Percentiles rank a stretch among this genome's conserved stretches.
Evolutionary conservation across 2,329 filamentous ascomycete species (phyloP).

Genomic region (Colletotrichum simmondsii): DNA sequence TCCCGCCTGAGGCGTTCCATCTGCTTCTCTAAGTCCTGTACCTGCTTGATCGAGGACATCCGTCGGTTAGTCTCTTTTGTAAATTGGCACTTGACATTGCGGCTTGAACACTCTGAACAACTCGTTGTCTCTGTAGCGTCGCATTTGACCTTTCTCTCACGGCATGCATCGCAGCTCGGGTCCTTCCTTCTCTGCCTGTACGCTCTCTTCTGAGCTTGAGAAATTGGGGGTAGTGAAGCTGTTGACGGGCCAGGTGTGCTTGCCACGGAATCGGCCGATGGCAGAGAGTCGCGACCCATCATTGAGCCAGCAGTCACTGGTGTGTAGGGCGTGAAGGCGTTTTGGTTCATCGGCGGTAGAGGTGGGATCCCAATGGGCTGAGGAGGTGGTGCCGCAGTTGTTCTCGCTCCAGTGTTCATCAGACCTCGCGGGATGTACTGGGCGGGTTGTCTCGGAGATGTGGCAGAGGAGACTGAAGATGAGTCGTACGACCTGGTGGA

Average conservation of each 20-base stretch:
- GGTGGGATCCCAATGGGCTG: conserved; percentile 66
- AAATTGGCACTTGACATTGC: conserved; percentile 97
- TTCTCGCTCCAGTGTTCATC: conserved; percentile 63
- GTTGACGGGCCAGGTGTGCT: conserved; percentile 62
- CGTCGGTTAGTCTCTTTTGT: conserved; percentile 98
- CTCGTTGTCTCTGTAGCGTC: conserved; percentile 96
- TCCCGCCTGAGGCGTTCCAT: conserved; percentile 83
- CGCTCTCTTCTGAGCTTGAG: conserved; percentile 86
- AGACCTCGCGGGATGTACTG: conserved; percentile 62
- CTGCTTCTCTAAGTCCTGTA: conserved; percentile 96
- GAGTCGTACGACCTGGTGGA: conserved; percentile 73
- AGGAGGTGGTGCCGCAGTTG: conserved; percentile 59
- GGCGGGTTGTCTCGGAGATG: conserved; percentile 66
- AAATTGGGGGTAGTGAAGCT: conserved; percentile 46
- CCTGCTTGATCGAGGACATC: conserved; percentile 99
- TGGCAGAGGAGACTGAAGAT: conserved; percentile 70
- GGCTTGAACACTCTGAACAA: conserved; percentile 96
- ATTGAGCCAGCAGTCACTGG: conserved; percentile 59
- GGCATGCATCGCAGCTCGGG: conserved; percentile 95
- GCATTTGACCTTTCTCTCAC: conserved; percentile 87
- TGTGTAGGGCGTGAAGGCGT: conserved; percentile 64
- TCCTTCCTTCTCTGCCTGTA: conserved; percentile 97
- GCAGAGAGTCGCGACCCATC: conserved; percentile 69
- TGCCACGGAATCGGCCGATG: conserved; percentile 67
- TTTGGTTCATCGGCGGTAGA: conserved; percentile 58